Percentiles rank a stretch among this genome's conserved stretches.
Evolutionary conservation across 768 basidiomycete genomes (phyloP).

Genomic region (Pisolithus sp.): DNA sequence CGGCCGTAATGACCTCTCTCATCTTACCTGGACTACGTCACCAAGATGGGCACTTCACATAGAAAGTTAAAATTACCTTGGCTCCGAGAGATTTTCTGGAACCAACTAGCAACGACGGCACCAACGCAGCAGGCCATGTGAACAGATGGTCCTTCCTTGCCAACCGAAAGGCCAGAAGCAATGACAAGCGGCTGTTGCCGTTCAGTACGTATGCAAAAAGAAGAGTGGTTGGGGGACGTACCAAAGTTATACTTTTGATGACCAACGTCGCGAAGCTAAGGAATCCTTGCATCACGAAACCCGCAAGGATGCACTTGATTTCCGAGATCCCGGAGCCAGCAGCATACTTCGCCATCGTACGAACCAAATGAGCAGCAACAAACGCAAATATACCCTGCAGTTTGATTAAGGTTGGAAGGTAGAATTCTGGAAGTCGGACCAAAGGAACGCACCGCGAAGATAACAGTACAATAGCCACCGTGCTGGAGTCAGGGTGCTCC

Average conservation of each 20-base stretch:
- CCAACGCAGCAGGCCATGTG: constrained; percentile 96
- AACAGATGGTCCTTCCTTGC: constrained; percentile 97
- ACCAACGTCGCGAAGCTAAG: constrained; percentile 84
- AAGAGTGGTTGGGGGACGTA: constrained; percentile 32
- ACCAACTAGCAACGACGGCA: constrained; percentile 79
- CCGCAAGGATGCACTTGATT: constrained; percentile 96
- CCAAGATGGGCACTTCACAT: background rate
- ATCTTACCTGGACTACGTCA: constrained; percentile 50
- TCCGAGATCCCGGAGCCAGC: constrained; percentile 98
- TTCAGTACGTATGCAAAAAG: constrained; percentile 9
- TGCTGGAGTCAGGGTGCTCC: constrained; percentile 67
- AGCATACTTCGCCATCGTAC: constrained; percentile 85
- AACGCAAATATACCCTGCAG: constrained; percentile 74
- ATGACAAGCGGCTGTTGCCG: constrained; percentile 81
- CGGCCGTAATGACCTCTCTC: constrained; percentile 89
- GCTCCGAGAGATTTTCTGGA: constrained; percentile 76
- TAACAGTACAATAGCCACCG: constrained; percentile 83
- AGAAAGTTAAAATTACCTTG: constrained; percentile 48
- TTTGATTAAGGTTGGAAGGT: constrained; percentile 1
- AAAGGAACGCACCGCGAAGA: constrained; percentile 69
- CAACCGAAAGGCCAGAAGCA: constrained; percentile 93
- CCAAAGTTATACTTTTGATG: constrained; percentile 92
- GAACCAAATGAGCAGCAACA: constrained; percentile 83
- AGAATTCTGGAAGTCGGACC: background rate
- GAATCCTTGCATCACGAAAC: constrained; percentile 96